phyloP scores from a whole-genome alignment of 2,329 filamentous ascomycete species.

The Metarhizium robertsii region DNA sequence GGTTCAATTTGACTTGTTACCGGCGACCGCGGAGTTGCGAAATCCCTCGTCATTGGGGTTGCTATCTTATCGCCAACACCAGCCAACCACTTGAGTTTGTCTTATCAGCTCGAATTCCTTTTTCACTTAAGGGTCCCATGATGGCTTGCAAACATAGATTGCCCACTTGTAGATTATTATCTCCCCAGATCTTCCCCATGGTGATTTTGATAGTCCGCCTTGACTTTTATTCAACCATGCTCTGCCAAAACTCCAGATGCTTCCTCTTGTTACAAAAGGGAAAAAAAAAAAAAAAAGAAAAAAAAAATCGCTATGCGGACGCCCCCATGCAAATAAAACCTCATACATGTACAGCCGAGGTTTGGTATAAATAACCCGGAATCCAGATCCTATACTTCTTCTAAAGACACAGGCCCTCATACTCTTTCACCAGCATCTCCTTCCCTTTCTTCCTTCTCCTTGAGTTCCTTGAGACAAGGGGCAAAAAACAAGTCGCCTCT shows the following conservation, averaged over 20 bases:
- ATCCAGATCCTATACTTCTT: neutral
- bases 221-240: neutral
- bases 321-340: neutral
- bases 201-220: neutral
- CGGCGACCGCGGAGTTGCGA: neutral
- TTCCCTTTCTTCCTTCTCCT: conserved; percentile 21
- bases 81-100: neutral
- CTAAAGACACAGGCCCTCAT: conserved; percentile 4
- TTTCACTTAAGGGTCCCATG: no score
- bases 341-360: neutral
- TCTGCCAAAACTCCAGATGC: neutral
- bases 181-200: neutral
- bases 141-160: neutral
- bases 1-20: neutral
- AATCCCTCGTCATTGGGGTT: neutral
- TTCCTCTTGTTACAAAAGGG: neutral
- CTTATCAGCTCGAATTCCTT: neutral
- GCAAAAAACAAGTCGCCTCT: conserved; percentile 35
- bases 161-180: no score
- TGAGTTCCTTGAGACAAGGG: conserved; percentile 30
- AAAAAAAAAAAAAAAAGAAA: neutral
- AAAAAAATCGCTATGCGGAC: neutral
- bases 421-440: conserved; percentile 17
- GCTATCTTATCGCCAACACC: neutral
- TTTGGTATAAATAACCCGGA: no score